Evolutionary conservation across 768 basidiomycete genomes (phyloP), one percentile per base, ranked within the genome.

Genomic region (Xerocomus brunneocitrinus): DNA sequence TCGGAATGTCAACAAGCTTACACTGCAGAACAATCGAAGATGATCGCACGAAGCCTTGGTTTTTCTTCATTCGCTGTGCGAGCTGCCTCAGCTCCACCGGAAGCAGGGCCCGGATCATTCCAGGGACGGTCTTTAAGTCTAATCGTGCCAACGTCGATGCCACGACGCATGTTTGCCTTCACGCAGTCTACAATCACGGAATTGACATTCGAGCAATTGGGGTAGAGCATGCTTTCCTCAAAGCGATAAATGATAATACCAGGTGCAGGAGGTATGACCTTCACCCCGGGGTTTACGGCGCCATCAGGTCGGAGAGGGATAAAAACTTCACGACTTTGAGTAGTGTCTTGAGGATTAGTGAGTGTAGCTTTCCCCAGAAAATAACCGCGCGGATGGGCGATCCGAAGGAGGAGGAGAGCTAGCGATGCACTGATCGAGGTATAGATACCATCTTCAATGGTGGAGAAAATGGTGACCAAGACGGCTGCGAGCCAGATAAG

Each of bases 391-490:
- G 97, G 93, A 59, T 85, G 83, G 27, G 95, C 94, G 54, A 98
- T 67, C 45, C 95, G 87, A 65, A 95, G 71, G 50, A 98, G 78
- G 13, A 98, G 79, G 13, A 98, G 81, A 4, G 76, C 88, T 22
- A 84, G 68, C 0, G 94, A 95, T 2, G 88, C 77, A n/a, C 74
- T 71, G 60, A 98, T 84, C 10, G 94, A 91, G 49, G 85, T 82
- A 69, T 94, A 94, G 62, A 94, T 91, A 24, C 95, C 95, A 52
- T 92, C 78, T 70, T 98, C 97, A 61, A 98, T 95, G 22, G 84
- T 81, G n/a, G 89, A 85, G 76, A 98, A 98, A 44, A 99, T 70
- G 8, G 93, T 94, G 61, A 92, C 84, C 40, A 95, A 72, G 19
- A 95, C 94, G 16, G 90, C 89, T 1, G 91, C 92, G 25, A 73